Base-by-base conservation (phyloP, 768 basidiomycete genomes). In the Mycena chlorophos region DNA sequence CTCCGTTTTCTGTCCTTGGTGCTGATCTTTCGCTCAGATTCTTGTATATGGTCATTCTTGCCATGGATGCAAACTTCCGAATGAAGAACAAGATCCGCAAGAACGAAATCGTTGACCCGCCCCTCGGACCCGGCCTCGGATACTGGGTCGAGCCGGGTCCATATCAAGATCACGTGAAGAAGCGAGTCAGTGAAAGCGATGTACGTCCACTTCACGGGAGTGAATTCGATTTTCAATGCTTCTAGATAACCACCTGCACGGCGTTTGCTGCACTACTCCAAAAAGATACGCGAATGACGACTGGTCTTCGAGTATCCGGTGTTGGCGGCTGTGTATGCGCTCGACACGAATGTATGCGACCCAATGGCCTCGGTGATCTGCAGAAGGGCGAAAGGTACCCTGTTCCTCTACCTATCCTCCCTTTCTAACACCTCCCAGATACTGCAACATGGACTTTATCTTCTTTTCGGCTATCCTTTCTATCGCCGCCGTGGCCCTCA, bases 321-420 rank as follows among this genome's bases (percentile, higher is more conserved):
- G 54, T 62, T 0, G 56, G 56, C 4, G 49, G 49, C 2, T 52
- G 56, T 27, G 42, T 61, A 2, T 66, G 66, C 16, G 58, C 63
- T 0, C 55, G 49, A 4, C 63, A 64, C 23, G 63, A 66, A 34
- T 34, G 54, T 38, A 28, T 64, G 6, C 52, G 59, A 2, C 62
- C 60, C 8, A 57, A 51, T 16, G 62, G 65, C 1, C 19, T 67
- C 10, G 66, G 64, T 1, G 63, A 68, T 52, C 50, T 68, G n/a
- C 64, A 68, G 38, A 65, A 64, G 26, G 62, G 62, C 16, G 69
- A 67, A 51, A 52, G 60, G 63, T 67, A 37, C 28, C 54, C 52
- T 2, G n/a, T 16, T 2, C 16, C 20, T 20, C 40, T 10, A 10
- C n/a, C 2, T 10, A 10, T 22, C 1, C 3, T 5, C 5, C 0